Evolutionary conservation across 768 basidiomycete genomes (phyloP), one percentile per base, ranked within the genome.

Genomic region (Coprinellus micaceus): DNA sequence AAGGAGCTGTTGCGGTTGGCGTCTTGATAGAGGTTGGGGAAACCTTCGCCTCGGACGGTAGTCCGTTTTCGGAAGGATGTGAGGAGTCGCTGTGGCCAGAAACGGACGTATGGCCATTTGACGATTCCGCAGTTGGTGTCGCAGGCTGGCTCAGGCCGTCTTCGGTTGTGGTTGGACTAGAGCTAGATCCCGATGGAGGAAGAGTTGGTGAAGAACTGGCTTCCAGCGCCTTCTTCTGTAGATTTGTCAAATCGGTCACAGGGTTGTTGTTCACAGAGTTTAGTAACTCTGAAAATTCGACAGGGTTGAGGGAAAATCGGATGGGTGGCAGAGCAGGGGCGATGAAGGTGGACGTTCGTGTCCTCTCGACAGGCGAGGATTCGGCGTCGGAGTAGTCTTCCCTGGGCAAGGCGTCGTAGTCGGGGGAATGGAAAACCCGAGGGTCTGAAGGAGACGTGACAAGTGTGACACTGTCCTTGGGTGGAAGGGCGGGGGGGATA

Each of bases 271-370:
- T 81, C 5, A 84, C 81, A 29, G 82, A 81, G 61, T 71, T 82
- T 50, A 90, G 77, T 17, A 90, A 69, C 57, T 89, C 88, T 0
- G 85, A 83, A 64, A 98, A 94, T 67, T 96, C 94, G 0, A 83
- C 76, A 45, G 85, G 81, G 57, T 84, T 88, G 73, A 96, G 80
- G 15, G 94, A 95, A 68, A 96, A 88, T n/a, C 91, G 84, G 64
- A 96, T 94, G 0, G 91, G 91, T 2, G 93, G 93, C 26, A 94
- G 75, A 2, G 91, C 89, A 37, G 94, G 93, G 0, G 91, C 89
- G 48, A 92, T 90, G 67, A 88, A 89, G 19, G 91, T 91, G 5
- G 88, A 76, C 63, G 81, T 81, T 7, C 86, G 85, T 11, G 80
- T 83, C 41, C 78, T 81, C 65, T 89, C 82, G 28, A 89, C 81